phyloP scores from a whole-genome alignment of 2,329 filamentous ascomycete species.

The Rhinocladiella mackenziei region DNA sequence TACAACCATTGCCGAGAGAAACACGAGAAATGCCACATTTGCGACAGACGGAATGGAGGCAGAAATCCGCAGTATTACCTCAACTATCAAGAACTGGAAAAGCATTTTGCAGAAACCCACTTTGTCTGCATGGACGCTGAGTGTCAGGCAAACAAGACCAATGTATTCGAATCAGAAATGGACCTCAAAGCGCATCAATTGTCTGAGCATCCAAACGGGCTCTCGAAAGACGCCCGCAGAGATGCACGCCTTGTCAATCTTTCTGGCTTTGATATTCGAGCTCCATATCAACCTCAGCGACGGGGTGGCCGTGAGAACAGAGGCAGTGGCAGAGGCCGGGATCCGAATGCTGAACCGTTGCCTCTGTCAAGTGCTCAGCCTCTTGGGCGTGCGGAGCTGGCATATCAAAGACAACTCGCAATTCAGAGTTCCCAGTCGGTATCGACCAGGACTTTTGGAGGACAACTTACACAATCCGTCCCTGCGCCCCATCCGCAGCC shows the following conservation, averaged over 20 bases:
- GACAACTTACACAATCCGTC: conserved; percentile 60
- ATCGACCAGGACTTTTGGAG: conserved; percentile 76
- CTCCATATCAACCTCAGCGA: conserved; percentile 63
- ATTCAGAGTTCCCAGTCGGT: conserved; percentile 83
- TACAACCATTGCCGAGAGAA: conserved; percentile 90
- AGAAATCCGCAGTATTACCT: conserved; percentile 84
- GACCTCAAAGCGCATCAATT: conserved; percentile 93
- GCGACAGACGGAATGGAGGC: conserved; percentile 63
- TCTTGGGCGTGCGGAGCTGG: conserved; percentile 78
- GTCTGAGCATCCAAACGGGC: conserved; percentile 69
- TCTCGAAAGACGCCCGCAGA: conserved; percentile 77
- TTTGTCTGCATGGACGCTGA: conserved; percentile 79
- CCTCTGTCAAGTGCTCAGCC: conserved; percentile 74
- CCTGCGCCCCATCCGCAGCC: conserved; percentile 31
- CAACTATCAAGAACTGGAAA: conserved; percentile 79
- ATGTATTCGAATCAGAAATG: conserved; percentile 92
- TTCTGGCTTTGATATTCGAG: conserved; percentile 74
- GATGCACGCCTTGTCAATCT: conserved; percentile 85
- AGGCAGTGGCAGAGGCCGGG: conserved; percentile 65
- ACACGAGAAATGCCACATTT: conserved; percentile 93
- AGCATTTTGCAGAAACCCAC: conserved; percentile 84
- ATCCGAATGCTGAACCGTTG: conserved; percentile 79
- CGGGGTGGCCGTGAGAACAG: conserved; percentile 52
- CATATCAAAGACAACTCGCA: conserved; percentile 86
- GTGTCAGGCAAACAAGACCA: conserved; percentile 94